These are phyloP conservation scores for Globisporangium middletonii DNA, from an alignment of 352 stramenopile species.

Conservation along the genomic window DNA sequence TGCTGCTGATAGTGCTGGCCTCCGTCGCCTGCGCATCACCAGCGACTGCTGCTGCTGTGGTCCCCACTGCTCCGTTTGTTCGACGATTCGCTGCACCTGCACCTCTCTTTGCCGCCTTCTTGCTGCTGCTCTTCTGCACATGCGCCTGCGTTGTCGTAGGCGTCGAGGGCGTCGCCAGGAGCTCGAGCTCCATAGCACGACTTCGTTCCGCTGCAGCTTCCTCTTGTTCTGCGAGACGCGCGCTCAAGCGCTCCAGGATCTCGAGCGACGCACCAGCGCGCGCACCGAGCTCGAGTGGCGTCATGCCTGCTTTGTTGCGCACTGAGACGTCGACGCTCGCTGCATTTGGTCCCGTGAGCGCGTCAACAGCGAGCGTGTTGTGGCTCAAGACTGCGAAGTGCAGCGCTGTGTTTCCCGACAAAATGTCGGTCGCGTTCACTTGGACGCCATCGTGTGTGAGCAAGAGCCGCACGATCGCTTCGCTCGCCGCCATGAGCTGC, in stretches of 20 bases:
- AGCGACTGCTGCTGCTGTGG: not conserved
- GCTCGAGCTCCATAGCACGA: constrained; percentile 4
- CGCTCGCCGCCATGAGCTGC: constrained; percentile 38
- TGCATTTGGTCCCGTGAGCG: constrained; percentile 17
- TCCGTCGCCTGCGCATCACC: not conserved
- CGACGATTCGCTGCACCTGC: constrained; percentile 1
- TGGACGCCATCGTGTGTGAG: constrained; percentile 24
- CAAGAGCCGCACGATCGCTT: constrained; percentile 42
- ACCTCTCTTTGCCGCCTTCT: constrained; percentile 16
- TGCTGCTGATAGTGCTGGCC: no score
- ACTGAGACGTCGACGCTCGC: constrained; percentile 1
- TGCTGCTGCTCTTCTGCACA: constrained; percentile 19
- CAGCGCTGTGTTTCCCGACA: constrained; percentile 53
- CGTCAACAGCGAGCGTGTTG: constrained; percentile 38
- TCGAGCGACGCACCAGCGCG: constrained; percentile 1
- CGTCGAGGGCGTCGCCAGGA: constrained; percentile 1
- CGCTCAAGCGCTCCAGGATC: constrained; percentile 22
- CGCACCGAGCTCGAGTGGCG: constrained; percentile 12
- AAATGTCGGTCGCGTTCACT: constrained; percentile 38
- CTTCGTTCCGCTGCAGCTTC: constrained; percentile 6
- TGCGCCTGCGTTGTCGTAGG: constrained; percentile 1
- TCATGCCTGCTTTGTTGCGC: constrained; percentile 16
- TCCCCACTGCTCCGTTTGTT: not conserved
- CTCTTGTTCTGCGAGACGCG: constrained; percentile 14
- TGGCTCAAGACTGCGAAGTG: constrained; percentile 70